Base-by-base conservation (phyloP, 352 stramenopile genomes). In the Phytopythium litorale region DNA sequence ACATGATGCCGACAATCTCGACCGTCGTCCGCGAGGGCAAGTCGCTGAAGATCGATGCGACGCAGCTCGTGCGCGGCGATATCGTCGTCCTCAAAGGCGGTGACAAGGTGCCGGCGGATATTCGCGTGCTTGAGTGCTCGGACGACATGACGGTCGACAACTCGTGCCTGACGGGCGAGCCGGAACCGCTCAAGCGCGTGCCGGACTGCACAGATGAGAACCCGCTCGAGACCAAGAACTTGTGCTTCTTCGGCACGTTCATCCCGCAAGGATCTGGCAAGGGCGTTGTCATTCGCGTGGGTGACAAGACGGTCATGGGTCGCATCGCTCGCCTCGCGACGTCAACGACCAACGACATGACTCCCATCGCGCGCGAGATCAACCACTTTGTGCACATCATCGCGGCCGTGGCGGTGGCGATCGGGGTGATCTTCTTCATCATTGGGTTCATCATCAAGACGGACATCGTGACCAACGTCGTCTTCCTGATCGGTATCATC, bases 111-210 rank as follows among this genome's bases (percentile, higher is more conserved):
- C 79, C 79, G 1, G 79, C 79, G 0, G 79, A 86, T 45, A n/a
- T 85, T 7, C 67, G 76, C 2, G 69, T 88, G 37, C 30, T 88
- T 13, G 62, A 71, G 3, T 82, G 68, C 58, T 51, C 87, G 79
- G 75, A 67, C 61, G 72, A 75, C 38, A 65, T 89, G 21, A 85
- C 83, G 59, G 75, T 89, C 19, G 79, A 89, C 43, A 81, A 86
- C 65, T 89, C 79, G 54, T 87, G 71, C 18, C 64, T 89, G 42
- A 87, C 75, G 21, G 79, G 79, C 30, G 79, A 89, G 50, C 78
- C 77, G 2, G 72, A 85, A 60, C 63, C 76, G 30, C 68, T 87
- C 16, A 63, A 62, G 4, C 60, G 73, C 40, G 72, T 68, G 7
- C 68, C 68, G 9, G 58, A 69, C 4, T 43, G 61, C 8, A 66